Evolutionary conservation across 2,329 filamentous ascomycete genomes (phyloP), one percentile per base, ranked within the genome.

Genomic region (Clarireedia homoeocarpa): DNA sequence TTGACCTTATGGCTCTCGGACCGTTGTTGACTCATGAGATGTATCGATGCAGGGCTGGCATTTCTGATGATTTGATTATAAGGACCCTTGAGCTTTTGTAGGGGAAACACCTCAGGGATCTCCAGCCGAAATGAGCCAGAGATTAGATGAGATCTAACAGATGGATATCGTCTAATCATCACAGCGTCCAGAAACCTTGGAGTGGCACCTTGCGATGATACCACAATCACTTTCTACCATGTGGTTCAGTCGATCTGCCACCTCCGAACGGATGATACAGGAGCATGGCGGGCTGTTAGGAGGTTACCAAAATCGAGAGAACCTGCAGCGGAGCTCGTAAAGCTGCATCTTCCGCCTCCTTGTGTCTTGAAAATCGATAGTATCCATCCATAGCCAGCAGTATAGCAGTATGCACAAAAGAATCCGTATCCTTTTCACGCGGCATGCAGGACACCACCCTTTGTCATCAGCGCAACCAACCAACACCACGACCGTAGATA

Each of bases 111-210:
- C 12, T 36, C 26, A 54, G 30, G 45, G 36, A 23, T 55, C 15
- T 47, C n/a, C 14, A 53, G 45, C 27, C 46, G 46, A 42, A 44
- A 50, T 36, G 38, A 44, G 26, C 7, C 34, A 39, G 45, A 60
- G 58, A 61, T 61, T 58, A 58, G 60, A 59, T 62, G 60, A 59
- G 58, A 61, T 60, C 60, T 59, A 34, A 27, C 40, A 27, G 14
- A 38, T 23, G 49, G 48, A 27, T 45, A 24, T 38, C 14, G 34
- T 39, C 23, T 30, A 40, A 30, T 3, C 48, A 48, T 20, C 42
- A 27, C 26, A 24, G 7, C 44, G 20, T 42, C 27, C 24, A 27
- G 6, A 23, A n/a, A 12, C 2, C 27, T 15, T 23, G 17, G 44
- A 27, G 23, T 24, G n/a, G 51, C 14, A 34, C 20, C 34, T 48